phyloP scores from a whole-genome alignment of 768 basidiomycete genomes.

The Pulveroboletus sp. region DNA sequence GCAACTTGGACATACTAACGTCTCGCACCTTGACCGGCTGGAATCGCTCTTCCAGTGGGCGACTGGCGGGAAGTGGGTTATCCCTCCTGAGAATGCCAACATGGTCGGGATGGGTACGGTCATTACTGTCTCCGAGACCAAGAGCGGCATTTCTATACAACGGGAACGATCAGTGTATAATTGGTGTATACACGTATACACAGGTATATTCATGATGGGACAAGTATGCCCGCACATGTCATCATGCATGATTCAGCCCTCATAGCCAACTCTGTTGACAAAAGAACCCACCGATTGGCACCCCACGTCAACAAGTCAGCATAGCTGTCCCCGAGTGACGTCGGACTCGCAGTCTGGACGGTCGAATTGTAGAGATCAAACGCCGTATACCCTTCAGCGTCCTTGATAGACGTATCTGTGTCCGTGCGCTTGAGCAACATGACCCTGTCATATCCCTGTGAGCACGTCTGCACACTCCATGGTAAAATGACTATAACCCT shows the following conservation, averaged over 20 bases:
- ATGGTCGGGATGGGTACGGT: slow-evolving; percentile 75
- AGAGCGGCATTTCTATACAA: slow-evolving; percentile 71
- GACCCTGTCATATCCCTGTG: slow-evolving; percentile 42
- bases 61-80: slow-evolving; percentile 8
- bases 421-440: slow-evolving; percentile 73
- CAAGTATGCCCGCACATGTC: no score
- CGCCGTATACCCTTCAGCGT: slow-evolving; percentile 84
- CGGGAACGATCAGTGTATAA: background rate
- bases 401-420: slow-evolving; percentile 68
- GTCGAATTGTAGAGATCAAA: slow-evolving; percentile 94
- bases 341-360: slow-evolving; percentile 65
- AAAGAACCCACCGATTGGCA: slow-evolving; percentile 54
- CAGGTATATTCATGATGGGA: background rate
- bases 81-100: slow-evolving; percentile 43
- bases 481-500: slow-evolving; percentile 23
- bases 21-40: slow-evolving; percentile 57
- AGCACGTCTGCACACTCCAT: background rate
- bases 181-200: no score
- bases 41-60: slow-evolving; percentile 46
- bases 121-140: slow-evolving; percentile 77
- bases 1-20: slow-evolving; percentile 81
- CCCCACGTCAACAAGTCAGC: slow-evolving; percentile 87
- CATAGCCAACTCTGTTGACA: background rate
- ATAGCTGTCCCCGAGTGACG: slow-evolving; percentile 28
- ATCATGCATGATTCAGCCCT: background rate